Conservation (phyloP, 1,284 basidiomycete genomes). For the Agaricales sp. region DNA sequence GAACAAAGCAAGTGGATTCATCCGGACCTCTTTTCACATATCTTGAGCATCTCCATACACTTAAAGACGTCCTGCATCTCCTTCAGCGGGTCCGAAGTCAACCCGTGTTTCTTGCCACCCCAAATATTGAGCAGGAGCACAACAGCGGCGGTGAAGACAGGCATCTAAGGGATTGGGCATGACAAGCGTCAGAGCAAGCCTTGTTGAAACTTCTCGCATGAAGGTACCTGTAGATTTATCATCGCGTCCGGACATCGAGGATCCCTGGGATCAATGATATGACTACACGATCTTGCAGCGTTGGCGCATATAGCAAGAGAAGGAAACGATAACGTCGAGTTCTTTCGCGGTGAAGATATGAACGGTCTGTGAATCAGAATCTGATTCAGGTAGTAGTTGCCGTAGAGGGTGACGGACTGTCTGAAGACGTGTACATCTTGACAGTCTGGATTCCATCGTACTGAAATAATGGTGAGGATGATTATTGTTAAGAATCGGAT, state of each 20-base stretch:
- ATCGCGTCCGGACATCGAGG: conserved; percentile 14
- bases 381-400: conserved; percentile 36
- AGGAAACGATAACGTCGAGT: conserved; percentile 27
- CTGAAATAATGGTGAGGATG: conserved; percentile 12
- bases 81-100: conserved; percentile 30
- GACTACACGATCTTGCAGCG: conserved; percentile 41
- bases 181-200: conserved; percentile 26
- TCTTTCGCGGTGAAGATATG: conserved; percentile 32
- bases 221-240: conserved; percentile 28
- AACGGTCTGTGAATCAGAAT: conserved; percentile 49
- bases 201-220: too few relatives aligned
- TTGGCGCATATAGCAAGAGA: conserved; percentile 49
- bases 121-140: conserved; percentile 48
- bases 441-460: conserved; percentile 38
- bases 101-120: conserved; percentile 33
- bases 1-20: conserved; percentile 10
- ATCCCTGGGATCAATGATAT: conserved; percentile 31
- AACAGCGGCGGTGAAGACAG: conserved; percentile 27
- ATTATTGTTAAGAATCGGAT: too few relatives aligned
- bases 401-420: conserved; percentile 38
- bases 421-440: conserved; percentile 29
- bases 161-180: conserved; percentile 23
- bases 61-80: conserved; percentile 46
- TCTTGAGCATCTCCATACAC: conserved; percentile 40
- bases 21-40: conserved; percentile 24